phyloP scores from a whole-genome alignment of 2,329 filamentous ascomycete genomes.

The Colletotrichum truncatum region DNA sequence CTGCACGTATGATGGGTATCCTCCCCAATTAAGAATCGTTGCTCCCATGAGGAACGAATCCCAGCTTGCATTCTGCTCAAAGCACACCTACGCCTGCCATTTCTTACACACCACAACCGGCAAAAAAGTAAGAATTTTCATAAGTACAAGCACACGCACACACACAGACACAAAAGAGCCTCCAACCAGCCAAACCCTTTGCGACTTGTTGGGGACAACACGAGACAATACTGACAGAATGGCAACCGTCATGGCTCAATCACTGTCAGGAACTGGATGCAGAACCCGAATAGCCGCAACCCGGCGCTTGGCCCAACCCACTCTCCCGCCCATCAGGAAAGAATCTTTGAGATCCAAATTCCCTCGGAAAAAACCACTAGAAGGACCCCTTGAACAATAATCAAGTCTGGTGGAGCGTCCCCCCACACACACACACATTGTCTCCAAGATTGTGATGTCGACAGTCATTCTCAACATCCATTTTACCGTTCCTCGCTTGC shows the following conservation, averaged over 20 bases:
- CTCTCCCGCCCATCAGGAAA: conserved; percentile 4
- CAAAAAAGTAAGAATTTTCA: background rate
- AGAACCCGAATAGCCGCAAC: conserved; percentile 16
- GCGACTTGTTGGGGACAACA: background rate
- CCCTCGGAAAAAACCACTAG: conserved; percentile 1
- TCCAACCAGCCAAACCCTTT: background rate
- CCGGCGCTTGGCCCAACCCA: conserved; percentile 9
- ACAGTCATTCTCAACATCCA: conserved; percentile 8
- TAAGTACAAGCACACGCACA: no score
- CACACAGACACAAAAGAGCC: background rate
- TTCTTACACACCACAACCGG: background rate
- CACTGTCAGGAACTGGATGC: background rate
- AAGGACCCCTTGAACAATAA: background rate
- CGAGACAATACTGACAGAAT: background rate
- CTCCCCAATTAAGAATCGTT: conserved; percentile 6
- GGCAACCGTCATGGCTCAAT: background rate
- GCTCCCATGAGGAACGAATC: background rate
- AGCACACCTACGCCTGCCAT: background rate
- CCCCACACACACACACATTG: conserved; percentile 15
- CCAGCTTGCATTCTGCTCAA: background rate
- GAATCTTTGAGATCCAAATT: conserved; percentile 12
- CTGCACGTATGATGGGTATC: background rate
- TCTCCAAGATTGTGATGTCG: conserved; percentile 15
- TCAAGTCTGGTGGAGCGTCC: conserved; percentile 4
- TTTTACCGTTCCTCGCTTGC: background rate